A percentile compares a stretch with the other conserved stretches of the same genome.
phyloP scores from a whole-genome alignment of 768 basidiomycete genomes.

The Suillus clintonianus region DNA sequence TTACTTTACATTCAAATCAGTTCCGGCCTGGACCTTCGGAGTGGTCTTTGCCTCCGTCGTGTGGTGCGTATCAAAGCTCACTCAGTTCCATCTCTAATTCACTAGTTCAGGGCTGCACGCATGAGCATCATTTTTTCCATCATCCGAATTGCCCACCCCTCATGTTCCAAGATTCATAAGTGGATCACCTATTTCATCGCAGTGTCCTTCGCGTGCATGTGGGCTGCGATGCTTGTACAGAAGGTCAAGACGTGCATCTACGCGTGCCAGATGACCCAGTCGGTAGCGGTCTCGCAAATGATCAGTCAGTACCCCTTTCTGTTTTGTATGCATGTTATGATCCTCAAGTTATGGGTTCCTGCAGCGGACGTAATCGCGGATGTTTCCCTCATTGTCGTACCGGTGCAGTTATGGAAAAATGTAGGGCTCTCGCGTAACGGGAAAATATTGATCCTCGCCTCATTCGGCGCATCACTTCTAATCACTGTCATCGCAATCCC shows the following conservation, averaged over 20 bases:
- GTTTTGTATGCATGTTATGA: background rate
- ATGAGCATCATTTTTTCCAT: conserved; percentile 8
- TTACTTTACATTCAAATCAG: background rate
- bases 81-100: background rate
- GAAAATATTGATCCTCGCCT: background rate
- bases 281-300: background rate
- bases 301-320: background rate
- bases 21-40: background rate
- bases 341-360: background rate
- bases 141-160: background rate
- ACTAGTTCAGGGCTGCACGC: conserved; percentile 3
- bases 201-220: conserved; percentile 1
- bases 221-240: background rate
- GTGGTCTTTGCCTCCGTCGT: background rate
- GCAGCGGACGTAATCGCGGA: conserved; percentile 1
- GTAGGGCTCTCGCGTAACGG: background rate
- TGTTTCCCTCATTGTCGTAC: background rate
- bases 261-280: background rate
- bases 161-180: background rate
- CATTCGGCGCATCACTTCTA: background rate
- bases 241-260: background rate
- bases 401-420: background rate
- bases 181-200: background rate
- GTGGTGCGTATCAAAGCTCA: background rate
- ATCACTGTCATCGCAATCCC: background rate